phyloP scores from a whole-genome alignment of 331 rosid genomes.

The Pyracantha coccinea region DNA sequence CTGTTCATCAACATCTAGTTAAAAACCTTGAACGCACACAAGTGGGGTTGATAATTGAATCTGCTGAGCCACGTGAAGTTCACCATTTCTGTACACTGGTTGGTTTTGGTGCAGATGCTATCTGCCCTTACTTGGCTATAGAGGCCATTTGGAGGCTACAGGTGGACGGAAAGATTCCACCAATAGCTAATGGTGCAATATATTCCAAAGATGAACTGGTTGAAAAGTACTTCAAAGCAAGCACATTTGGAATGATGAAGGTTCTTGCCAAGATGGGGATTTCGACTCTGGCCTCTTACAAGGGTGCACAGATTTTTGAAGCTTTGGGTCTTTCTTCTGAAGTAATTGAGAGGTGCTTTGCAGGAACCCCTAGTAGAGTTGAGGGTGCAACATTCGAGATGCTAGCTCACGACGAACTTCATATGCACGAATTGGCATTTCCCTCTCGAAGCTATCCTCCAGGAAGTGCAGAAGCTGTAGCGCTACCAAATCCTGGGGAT shows the following conservation, averaged over 20 bases:
- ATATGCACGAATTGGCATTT: constrained; percentile 79
- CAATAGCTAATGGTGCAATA: constrained; percentile 58
- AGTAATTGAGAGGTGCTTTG: constrained; percentile 86
- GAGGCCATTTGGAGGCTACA: constrained; percentile 92
- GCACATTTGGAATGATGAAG: constrained; percentile 94
- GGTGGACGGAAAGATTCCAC: constrained; percentile 91
- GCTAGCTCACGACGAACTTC: constrained; percentile 70
- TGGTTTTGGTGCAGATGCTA: constrained; percentile 94
- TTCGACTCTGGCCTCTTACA: constrained; percentile 96
- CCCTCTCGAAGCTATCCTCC: constrained; percentile 71
- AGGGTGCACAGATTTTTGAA: constrained; percentile 98
- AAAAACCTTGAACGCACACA: constrained; percentile 88
- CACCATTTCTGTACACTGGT: constrained; percentile 95
- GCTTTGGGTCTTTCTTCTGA: constrained; percentile 93
- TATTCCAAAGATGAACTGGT: constrained; percentile 67
- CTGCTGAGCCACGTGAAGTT: constrained; percentile 98
- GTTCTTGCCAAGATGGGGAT: constrained; percentile 99
- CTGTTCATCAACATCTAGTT: constrained; percentile 90
- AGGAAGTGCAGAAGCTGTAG: constrained; percentile 85
- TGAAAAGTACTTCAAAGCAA: constrained; percentile 77
- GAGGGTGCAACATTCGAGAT: constrained; percentile 97
- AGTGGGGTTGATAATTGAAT: constrained; percentile 81
- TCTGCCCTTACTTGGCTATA: constrained; percentile 85
- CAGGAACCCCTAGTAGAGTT: constrained; percentile 96
- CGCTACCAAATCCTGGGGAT: constrained; percentile 94